Evolutionary conservation across 1,139 yeast genomes (phyloP), one percentile per base, ranked within the genome.

Genomic region (Arxiozyma heterogenica): DNA sequence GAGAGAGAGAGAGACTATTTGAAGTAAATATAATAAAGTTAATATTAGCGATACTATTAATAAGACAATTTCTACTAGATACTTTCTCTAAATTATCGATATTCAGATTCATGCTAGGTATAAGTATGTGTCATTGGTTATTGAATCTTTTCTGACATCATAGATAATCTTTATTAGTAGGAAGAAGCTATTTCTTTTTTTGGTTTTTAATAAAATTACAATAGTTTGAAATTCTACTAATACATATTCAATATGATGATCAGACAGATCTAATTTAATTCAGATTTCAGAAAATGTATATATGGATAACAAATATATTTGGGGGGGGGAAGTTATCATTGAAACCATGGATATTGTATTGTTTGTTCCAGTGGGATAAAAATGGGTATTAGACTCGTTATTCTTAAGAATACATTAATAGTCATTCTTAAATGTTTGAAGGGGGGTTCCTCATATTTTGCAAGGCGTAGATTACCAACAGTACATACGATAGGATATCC

Each of bases 11-110:
- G 12, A 55, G 44, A 9, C 53, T 53, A 22, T 50, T 45, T 8
- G 27, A 39, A 2, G 58, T 52, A 47, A 60, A 56, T 7, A 62
- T 43, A 41, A 61, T 54, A 42, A 57, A 55, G 4, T 63, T 64
- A 23, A 60, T 51, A 45, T 60, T 56, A 18, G 58, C 39, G 8
- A 61, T 53, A 5, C 59, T 50, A 34, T 51, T 57, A 30, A 59
- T 49, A 5, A 53, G 47, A 18, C 48, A 38, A 27, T 27, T 34
- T 34, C 15, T 34, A 34, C 2, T 3, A 3, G n/a, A 34, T 9
- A n/a, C 2, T 12, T 34, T 34, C 39, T 41, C 18, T 8, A 11
- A 18, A 4, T 7, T 23, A 12, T n/a, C n/a, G 22, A 41, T 27
- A 30, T 8, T 11, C 15, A 46, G 15, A 5, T 41, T 41, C 9